phyloP scores from a whole-genome alignment of 2,329 filamentous ascomycete genomes.

The Aspergillus ruber region DNA sequence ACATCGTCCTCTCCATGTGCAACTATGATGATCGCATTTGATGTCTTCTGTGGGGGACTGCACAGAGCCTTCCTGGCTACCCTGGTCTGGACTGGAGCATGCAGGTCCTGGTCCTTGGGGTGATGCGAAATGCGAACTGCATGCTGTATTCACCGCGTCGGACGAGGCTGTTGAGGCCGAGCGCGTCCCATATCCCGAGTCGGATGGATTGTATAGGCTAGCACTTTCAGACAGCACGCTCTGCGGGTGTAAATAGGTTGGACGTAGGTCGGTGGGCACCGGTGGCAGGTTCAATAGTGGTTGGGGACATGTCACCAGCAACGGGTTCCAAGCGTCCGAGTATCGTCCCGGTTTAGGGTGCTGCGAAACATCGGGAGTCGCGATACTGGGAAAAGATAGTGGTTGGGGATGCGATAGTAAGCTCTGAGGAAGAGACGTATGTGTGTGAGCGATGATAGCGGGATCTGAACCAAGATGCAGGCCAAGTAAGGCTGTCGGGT shows the following conservation, averaged over 20 bases:
- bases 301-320: slow-evolving; percentile 23
- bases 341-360: slow-evolving; percentile 15
- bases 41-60: slow-evolving; percentile 36
- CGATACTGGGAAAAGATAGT: slow-evolving; percentile 10
- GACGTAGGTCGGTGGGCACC: background rate
- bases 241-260: slow-evolving; percentile 18
- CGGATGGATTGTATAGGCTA: slow-evolving; percentile 23
- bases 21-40: slow-evolving; percentile 24
- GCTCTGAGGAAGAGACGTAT: slow-evolving; percentile 16
- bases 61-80: background rate
- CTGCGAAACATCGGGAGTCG: slow-evolving; percentile 14
- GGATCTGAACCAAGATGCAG: slow-evolving; percentile 20
- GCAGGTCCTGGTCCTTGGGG: slow-evolving; percentile 15
- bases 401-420: slow-evolving; percentile 5
- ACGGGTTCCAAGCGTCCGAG: slow-evolving; percentile 27
- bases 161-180: slow-evolving; percentile 20
- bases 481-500: slow-evolving; percentile 20
- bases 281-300: slow-evolving; percentile 13
- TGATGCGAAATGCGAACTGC: slow-evolving; percentile 19
- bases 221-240: slow-evolving; percentile 26
- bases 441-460: slow-evolving; percentile 13
- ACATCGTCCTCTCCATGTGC: slow-evolving; percentile 32
- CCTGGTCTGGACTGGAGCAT: background rate
- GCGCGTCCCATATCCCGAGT: slow-evolving; percentile 33
- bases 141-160: slow-evolving; percentile 21